Evolutionary conservation across 208 protist species (phyloP).

Genomic region (Angomonas deanei): DNA sequence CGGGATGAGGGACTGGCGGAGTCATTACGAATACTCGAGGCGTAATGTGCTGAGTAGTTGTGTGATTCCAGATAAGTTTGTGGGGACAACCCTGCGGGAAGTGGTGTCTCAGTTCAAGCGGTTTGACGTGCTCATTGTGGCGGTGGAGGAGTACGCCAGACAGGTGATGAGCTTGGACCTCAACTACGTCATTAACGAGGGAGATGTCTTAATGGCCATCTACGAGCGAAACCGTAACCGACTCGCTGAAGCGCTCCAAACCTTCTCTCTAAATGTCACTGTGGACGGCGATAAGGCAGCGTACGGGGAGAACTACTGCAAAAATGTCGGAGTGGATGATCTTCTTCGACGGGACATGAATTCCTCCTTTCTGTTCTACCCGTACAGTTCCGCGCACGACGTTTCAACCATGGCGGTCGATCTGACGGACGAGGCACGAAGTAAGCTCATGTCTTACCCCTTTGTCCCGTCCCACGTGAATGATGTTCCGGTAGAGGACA

Average conservation of each 20-base stretch:
- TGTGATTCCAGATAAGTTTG: constrained; percentile 53
- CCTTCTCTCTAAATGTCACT: constrained; percentile 27
- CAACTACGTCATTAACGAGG: constrained; percentile 38
- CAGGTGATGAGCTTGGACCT: constrained; percentile 62
- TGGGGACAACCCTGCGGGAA: constrained; percentile 26
- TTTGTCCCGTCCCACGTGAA: constrained; percentile 10
- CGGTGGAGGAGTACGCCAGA: constrained; percentile 50
- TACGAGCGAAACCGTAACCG: constrained; percentile 55
- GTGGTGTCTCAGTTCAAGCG: constrained; percentile 53
- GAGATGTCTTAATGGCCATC: constrained; percentile 61
- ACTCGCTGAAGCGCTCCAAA: constrained; percentile 36
- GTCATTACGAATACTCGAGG: constrained; percentile 75
- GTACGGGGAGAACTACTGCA: constrained; percentile 29
- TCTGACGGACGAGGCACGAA: constrained; percentile 5
- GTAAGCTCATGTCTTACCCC: constrained; percentile 4
- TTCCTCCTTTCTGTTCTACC: constrained; percentile 57
- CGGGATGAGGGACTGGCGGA: constrained; percentile 67
- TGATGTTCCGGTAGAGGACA: constrained; percentile 17
- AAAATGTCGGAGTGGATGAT: constrained; percentile 26
- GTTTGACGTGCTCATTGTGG: constrained; percentile 64
- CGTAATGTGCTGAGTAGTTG: constrained; percentile 68
- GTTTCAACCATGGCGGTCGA: not conserved
- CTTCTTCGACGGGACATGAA: constrained; percentile 42
- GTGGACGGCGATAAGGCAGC: constrained; percentile 18
- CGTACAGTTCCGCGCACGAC: constrained; percentile 42